These are phyloP conservation scores for Agrocybe pediades DNA, from an alignment of 768 basidiomycete species.

Conservation along the genomic window DNA sequence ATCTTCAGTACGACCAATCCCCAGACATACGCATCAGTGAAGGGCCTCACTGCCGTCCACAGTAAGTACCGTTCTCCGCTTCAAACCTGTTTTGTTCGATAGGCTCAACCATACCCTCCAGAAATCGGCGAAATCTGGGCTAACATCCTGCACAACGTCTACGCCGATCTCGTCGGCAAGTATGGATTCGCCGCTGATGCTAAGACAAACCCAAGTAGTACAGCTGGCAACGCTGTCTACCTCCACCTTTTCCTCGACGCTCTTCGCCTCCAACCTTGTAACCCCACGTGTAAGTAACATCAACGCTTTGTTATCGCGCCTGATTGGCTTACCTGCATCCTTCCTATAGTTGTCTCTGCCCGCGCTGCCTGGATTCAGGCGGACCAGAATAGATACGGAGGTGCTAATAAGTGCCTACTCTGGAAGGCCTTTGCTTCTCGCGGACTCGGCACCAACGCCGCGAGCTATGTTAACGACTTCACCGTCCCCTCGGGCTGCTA, in stretches of 20 bases:
- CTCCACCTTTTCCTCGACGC: slow-evolving; percentile 25
- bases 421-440: slow-evolving; percentile 50
- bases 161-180: slow-evolving; percentile 33
- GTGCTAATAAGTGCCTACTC: slow-evolving; percentile 44
- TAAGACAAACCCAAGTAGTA: slow-evolving; percentile 21
- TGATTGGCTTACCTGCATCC: not conserved
- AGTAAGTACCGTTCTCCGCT: slow-evolving; percentile 25
- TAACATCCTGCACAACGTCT: slow-evolving; percentile 41
- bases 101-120: not conserved
- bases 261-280: slow-evolving; percentile 22
- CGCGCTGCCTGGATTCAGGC: slow-evolving; percentile 54
- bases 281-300: slow-evolving; percentile 21
- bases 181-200: slow-evolving; percentile 37
- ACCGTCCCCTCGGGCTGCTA: slow-evolving; percentile 31
- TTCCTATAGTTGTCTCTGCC: slow-evolving; percentile 34
- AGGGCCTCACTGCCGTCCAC: slow-evolving; percentile 42
- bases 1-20: slow-evolving; percentile 39
- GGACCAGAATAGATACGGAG: slow-evolving; percentile 45
- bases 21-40: slow-evolving; percentile 40
- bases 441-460: slow-evolving; percentile 43
- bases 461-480: slow-evolving; percentile 22
- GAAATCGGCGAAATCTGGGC: slow-evolving; percentile 58
- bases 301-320: not conserved
- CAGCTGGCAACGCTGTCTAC: slow-evolving; percentile 24
- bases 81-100: not conserved